Evolutionary conservation across 129 eudicot genomes (phyloP).

Genomic region (Scalesia atractyloides): DNA sequence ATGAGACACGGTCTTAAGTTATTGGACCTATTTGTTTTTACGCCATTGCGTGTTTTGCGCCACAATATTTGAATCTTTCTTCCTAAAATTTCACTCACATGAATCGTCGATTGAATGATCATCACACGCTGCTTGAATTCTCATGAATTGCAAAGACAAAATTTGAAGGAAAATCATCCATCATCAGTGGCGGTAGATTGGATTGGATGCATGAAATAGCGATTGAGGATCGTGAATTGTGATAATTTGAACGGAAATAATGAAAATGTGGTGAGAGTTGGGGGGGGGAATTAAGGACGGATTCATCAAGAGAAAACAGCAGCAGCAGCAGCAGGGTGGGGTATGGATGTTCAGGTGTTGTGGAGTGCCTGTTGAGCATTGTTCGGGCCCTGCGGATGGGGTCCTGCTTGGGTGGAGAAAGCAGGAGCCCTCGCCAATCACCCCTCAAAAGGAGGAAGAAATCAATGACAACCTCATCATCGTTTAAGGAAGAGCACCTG

Average conservation of each 20-base stretch:
- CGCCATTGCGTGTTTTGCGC: too few species aligned
- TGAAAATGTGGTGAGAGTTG: not conserved
- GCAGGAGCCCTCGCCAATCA: constrained; percentile 90
- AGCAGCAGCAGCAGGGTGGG: constrained; percentile 35
- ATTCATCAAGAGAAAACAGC: constrained; percentile 54
- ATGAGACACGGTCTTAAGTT: too few species aligned
- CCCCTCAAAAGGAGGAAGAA: constrained; percentile 48
- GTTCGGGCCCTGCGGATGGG: constrained; percentile 98
- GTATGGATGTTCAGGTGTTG: constrained; percentile 62
- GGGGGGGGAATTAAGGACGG: constrained; percentile 47
- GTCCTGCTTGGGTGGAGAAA: constrained; percentile 88
- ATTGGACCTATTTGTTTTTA: too few species aligned
- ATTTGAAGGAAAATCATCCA: too few species aligned
- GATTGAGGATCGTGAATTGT: too few species aligned
- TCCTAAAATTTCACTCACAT: too few species aligned
- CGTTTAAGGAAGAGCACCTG: constrained; percentile 74
- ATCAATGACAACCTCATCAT: constrained; percentile 49
- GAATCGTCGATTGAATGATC: too few species aligned
- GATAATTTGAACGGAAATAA: not conserved
- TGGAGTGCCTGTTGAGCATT: constrained; percentile 82
- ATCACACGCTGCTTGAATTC: too few species aligned
- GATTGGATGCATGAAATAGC: too few species aligned
- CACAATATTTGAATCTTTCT: too few species aligned
- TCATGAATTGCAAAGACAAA: too few species aligned
- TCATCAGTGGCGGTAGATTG: too few species aligned